Conservation (phyloP, 768 basidiomycete species). For the Auriscalpium vulgare region DNA sequence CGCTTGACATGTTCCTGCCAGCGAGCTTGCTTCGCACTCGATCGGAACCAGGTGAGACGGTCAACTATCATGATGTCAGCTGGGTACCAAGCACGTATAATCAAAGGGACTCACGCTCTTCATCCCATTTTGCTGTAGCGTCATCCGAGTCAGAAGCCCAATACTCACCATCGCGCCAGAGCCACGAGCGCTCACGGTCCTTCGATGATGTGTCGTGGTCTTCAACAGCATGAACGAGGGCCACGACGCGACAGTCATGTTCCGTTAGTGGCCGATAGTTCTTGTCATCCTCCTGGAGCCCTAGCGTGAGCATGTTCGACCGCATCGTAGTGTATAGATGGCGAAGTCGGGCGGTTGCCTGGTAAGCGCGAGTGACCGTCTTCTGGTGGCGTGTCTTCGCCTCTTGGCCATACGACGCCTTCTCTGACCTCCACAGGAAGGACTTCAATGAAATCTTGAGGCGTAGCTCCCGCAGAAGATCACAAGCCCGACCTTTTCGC, state of each 20-base stretch:
- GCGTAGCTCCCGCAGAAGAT: background rate
- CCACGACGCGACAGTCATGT: background rate
- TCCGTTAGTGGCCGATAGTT: background rate
- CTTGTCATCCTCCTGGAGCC: background rate
- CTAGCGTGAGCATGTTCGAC: background rate
- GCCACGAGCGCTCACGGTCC: background rate
- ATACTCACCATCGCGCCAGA: background rate
- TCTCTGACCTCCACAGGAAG: background rate
- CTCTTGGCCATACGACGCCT: background rate
- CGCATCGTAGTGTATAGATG: background rate
- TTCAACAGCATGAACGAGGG: background rate
- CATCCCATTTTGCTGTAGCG: background rate
- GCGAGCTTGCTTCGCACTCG: background rate
- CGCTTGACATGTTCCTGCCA: background rate
- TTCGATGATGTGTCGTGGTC: background rate
- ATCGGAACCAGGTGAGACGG: background rate
- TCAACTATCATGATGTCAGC: background rate
- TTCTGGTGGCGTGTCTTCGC: background rate
- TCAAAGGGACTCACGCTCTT: background rate
- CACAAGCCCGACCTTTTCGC: background rate
- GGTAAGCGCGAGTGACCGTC: background rate
- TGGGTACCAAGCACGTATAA: background rate
- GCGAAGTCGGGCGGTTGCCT: background rate
- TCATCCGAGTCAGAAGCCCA: background rate
- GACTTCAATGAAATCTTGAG: background rate